Percentiles rank a stretch among this genome's conserved stretches.
Conservation (phyloP, 2,329 filamentous ascomycete genomes). For the Stagonosporopsis chrysanthemi region DNA sequence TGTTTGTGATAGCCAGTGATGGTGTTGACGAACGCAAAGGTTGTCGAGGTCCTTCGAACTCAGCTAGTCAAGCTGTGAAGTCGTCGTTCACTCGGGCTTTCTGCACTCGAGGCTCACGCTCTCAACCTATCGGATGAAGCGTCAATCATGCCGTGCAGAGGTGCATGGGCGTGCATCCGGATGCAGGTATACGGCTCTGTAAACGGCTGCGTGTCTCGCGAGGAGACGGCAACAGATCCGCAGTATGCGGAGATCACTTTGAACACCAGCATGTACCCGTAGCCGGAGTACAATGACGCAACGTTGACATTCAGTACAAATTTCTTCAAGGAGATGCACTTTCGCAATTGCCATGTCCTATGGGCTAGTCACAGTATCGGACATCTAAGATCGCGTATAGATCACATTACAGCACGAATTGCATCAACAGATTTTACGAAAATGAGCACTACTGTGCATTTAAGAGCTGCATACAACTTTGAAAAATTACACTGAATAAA, state of each 20-base stretch:
- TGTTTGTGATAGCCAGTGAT: not conserved
- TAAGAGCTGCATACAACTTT: not conserved
- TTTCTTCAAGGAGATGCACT: conserved; percentile 18
- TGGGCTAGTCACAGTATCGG: not conserved
- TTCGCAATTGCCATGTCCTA: conserved; percentile 15
- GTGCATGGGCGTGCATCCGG: conserved; percentile 26
- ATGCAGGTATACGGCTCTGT: conserved; percentile 28
- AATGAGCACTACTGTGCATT: conserved; percentile 1
- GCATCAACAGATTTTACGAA: not conserved
- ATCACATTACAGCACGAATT: not conserved
- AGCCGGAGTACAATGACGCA: conserved; percentile 39
- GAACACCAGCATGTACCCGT: conserved; percentile 29
- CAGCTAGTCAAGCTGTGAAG: conserved; percentile 11
- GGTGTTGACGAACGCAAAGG: not conserved
- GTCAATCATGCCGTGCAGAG: conserved; percentile 26
- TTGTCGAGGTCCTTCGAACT: not conserved
- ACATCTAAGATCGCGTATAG: not conserved
- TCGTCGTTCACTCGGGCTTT: conserved; percentile 9
- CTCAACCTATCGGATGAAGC: conserved; percentile 25
- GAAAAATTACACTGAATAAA: not conserved
- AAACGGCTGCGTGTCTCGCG: conserved; percentile 38
- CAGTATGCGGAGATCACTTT: conserved; percentile 35
- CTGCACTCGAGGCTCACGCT: conserved; percentile 2
- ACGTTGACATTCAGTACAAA: conserved; percentile 24
- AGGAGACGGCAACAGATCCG: conserved; percentile 45